phyloP scores from a whole-genome alignment of 306 rosid genomes.

The Vigna reflexopilosa region DNA sequence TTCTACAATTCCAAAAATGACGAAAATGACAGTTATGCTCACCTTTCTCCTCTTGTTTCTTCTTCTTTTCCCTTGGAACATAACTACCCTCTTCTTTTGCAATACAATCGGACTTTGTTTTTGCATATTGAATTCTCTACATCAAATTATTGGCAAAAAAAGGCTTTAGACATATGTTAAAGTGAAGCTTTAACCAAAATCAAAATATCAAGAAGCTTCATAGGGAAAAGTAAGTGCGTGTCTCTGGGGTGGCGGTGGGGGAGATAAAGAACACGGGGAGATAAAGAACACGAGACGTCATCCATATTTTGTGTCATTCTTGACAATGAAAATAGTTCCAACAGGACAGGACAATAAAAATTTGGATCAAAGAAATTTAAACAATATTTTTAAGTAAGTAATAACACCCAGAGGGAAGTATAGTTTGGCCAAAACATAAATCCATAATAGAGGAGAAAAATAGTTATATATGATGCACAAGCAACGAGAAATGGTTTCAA shows the following conservation, averaged over 20 bases:
- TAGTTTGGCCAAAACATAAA: constrained; percentile 9
- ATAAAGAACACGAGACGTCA: neutral
- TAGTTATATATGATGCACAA: neutral
- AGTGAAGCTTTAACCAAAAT: constrained; percentile 18
- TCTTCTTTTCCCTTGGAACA: constrained; percentile 97
- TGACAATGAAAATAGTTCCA: constrained; percentile 23
- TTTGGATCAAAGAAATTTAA: constrained; percentile 4
- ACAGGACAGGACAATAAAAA: neutral
- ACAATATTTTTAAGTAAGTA: constrained; percentile 9
- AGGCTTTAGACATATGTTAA: constrained; percentile 13
- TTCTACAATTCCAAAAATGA: constrained; percentile 14
- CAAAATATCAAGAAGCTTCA: constrained; percentile 31
- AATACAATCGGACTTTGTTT: constrained; percentile 92
- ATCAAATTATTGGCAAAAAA: constrained; percentile 45
- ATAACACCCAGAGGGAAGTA: neutral
- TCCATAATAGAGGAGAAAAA: constrained; percentile 14
- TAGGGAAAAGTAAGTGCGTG: neutral
- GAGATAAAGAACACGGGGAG: no score
- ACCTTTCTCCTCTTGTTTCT: constrained; percentile 99
- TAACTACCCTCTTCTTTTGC: constrained; percentile 95
- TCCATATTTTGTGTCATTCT: neutral
- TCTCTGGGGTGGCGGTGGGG: no score
- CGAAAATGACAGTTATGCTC: constrained; percentile 34
- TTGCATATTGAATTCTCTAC: constrained; percentile 95
- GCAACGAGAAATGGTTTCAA: constrained; percentile 4